Base-by-base conservation (phyloP, 257 asterid species). In the Capsicum chinense region DNA sequence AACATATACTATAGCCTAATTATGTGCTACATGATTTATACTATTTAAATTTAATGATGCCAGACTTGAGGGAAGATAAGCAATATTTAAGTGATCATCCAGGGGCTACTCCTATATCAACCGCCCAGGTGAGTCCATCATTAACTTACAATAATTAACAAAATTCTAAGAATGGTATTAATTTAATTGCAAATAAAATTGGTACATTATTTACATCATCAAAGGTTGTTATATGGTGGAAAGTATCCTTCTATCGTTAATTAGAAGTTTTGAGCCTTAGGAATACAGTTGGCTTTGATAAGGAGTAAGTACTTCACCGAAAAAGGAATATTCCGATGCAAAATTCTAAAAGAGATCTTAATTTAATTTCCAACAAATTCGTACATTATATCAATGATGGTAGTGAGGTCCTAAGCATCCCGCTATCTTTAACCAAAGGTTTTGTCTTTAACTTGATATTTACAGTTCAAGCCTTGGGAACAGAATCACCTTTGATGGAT, bases 11-110 rank as follows among this genome's bases (percentile, higher is more conserved):
- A 16, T 60, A 84, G 14, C 76, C 50, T 47, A 14, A 81, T 44
- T 44, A 44, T 81, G 50, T 59, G 71, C 47, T 17, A 60, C 26
- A 26, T 62, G 50, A 47, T 81, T 81, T 81, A 81, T 47, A 17
- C 19, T 0, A 13, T 62, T 81, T 44, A 19, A 69, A 81, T 62
- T 7, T 81, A 19, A 63, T 84, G 10, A 78, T 39, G 79, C 12
- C 84, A 95, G 99, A 95, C 56, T 85, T 95, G 86, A 89, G 99
- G 88, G 98, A 95, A 56, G 98, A 95, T 84, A 88, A 92, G 85
- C 97, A 92, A 79, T 95, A 86, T 85, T 70, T 93, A 64, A 90
- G 92, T 82, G 97, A 92, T 79, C 98, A 93, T 86, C 97, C 98
- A 39, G 92, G 92, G 80, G 88, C 97, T 57, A 85, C 86, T 54